phyloP scores from a whole-genome alignment of 2,329 filamentous ascomycete genomes.

The Thyridium curvatum region DNA sequence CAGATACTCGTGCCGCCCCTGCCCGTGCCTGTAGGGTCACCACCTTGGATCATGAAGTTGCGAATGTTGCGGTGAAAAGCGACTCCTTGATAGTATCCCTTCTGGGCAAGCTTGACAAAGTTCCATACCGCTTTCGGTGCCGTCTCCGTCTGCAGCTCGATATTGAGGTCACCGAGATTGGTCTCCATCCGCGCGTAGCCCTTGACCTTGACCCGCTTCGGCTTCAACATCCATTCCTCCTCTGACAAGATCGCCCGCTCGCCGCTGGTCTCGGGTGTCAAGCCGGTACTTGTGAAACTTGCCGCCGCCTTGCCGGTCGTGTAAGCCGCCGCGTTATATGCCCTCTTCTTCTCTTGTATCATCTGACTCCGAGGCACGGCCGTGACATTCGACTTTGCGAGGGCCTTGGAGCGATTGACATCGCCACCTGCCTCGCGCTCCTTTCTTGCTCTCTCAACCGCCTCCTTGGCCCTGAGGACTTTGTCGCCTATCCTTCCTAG shows the following conservation, averaged over 20 bases:
- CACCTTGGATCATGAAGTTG: conserved; percentile 97
- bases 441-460: conserved; percentile 81
- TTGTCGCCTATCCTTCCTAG: conserved; percentile 75
- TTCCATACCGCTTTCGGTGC: conserved; percentile 96
- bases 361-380: conserved; percentile 29
- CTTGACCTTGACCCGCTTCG: conserved; percentile 79
- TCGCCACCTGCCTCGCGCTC: conserved; percentile 59
- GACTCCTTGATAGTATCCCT: conserved; percentile 82
- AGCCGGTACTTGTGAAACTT: conserved; percentile 88
- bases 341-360: conserved; percentile 52
- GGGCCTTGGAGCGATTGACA: conserved; percentile 45
- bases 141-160: conserved; percentile 86
- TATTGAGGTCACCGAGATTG: conserved; percentile 73
- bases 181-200: conserved; percentile 90
- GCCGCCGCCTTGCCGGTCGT: conserved; percentile 89
- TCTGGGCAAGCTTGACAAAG: conserved; percentile 80
- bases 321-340: conserved; percentile 82
- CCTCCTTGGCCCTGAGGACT: conserved; percentile 84
- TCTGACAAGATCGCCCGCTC: conserved; percentile 83
- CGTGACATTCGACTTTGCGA: conserved; percentile 17
- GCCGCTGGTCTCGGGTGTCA: conserved; percentile 85
- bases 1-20: conserved; percentile 86
- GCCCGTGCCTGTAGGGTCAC: conserved; percentile 88
- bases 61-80: conserved; percentile 90
- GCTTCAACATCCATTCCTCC: conserved; percentile 95